Evolutionary conservation across 352 stramenopile species (phyloP).

Genomic region (Globisporangium cystogenes): DNA sequence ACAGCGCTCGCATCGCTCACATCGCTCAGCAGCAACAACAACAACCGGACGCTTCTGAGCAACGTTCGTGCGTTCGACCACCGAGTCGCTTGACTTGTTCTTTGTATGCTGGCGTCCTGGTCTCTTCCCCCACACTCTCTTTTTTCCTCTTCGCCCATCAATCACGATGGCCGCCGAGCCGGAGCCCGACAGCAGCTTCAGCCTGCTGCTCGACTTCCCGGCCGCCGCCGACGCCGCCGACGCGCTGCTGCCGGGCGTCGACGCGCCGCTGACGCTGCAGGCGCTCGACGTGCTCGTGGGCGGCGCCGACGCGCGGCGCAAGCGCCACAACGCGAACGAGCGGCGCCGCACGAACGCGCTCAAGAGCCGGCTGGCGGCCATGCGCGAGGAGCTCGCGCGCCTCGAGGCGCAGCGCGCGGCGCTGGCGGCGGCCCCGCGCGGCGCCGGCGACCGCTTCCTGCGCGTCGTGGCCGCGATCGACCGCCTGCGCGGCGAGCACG

Average conservation of each 20-base stretch:
- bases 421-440: not conserved
- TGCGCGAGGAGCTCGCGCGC: constrained; percentile 39
- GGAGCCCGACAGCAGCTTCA: not conserved
- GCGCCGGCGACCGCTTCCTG: constrained; percentile 19
- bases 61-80: too few species aligned
- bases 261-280: constrained; percentile 7
- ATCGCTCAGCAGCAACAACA: too few species aligned
- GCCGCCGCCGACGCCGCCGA: constrained; percentile 2
- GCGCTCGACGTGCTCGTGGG: constrained; percentile 3
- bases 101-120: not conserved
- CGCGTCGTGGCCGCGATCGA: constrained; percentile 40
- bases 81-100: not conserved
- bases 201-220: constrained; percentile 9
- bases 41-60: too few species aligned
- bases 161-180: not conserved
- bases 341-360: constrained; percentile 47
- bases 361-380: constrained; percentile 37
- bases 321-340: constrained; percentile 61
- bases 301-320: constrained; percentile 28
- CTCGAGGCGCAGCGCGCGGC: constrained; percentile 32
- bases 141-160: not conserved
- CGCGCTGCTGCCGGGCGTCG: not conserved
- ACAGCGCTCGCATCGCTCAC: too few species aligned
- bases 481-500: constrained; percentile 32
- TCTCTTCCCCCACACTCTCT: not conserved